Evolutionary conservation across 169 alveolate genomes (phyloP).

Genomic region (Plasmodium adleri): DNA sequence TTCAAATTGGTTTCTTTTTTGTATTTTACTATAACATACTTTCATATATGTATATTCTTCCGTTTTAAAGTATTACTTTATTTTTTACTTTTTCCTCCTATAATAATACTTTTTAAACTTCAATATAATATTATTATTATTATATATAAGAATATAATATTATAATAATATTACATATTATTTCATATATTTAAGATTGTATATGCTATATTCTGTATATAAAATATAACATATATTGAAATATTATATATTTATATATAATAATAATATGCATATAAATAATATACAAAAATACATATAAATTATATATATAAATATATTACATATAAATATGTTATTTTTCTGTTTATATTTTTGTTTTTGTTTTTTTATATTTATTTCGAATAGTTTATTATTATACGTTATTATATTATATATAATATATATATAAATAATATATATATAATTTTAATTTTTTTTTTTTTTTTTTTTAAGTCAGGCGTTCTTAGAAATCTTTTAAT

Average conservation of each 20-base stretch:
- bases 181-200: too few species aligned
- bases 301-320: neutral
- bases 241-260: conserved; percentile 13
- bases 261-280: conserved; percentile 2
- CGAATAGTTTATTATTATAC: too few species aligned
- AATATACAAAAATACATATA: conserved; percentile 17
- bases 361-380: neutral
- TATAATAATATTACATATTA: too few species aligned
- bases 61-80: conserved; percentile 36
- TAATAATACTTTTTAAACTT: conserved; percentile 5
- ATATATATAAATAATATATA: neutral
- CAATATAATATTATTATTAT: neutral
- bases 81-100: conserved; percentile 31
- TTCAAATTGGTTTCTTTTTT: conserved; percentile 33
- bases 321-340: conserved; percentile 3
- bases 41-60: conserved; percentile 47
- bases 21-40: conserved; percentile 71
- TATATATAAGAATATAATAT: neutral
- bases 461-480: conserved; percentile 60
- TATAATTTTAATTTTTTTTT: neutral
- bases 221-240: neutral
- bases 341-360: neutral
- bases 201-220: too few species aligned
- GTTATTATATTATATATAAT: too few species aligned
- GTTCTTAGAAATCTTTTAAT: conserved; percentile 39